Conservation (phyloP, 495 filamentous ascomycete genomes). For the Tuber magnatum region DNA sequence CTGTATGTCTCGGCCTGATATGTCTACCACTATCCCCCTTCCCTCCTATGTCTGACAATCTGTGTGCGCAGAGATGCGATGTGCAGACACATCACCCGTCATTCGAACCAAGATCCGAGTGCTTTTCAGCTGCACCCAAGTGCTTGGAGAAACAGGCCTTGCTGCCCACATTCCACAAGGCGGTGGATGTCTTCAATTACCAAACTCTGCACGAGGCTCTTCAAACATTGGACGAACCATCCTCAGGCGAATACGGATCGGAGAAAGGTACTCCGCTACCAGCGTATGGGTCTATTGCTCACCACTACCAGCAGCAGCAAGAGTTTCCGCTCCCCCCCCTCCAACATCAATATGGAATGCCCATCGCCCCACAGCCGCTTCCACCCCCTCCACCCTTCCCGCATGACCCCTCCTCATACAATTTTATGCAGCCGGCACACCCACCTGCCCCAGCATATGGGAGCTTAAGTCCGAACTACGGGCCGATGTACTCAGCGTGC, state of each 20-base stretch:
- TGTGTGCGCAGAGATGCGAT: neutral
- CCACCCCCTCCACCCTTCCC: neutral
- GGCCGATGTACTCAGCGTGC: neutral
- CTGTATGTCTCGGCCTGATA: neutral
- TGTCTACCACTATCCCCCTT: neutral
- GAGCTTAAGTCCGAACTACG: conserved; percentile 1
- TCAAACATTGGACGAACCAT: neutral
- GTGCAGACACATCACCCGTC: neutral
- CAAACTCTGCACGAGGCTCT: neutral
- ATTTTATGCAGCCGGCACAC: neutral
- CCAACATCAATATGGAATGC: conserved; percentile 1
- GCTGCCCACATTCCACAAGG: neutral
- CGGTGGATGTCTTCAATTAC: neutral
- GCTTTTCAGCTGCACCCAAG: neutral
- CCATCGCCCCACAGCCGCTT: neutral
- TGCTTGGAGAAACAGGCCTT: neutral
- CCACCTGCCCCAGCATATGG: neutral
- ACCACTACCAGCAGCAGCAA: neutral
- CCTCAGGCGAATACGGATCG: neutral
- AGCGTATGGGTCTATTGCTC: neutral
- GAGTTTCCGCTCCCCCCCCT: neutral
- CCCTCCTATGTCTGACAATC: neutral
- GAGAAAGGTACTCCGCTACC: neutral
- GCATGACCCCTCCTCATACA: neutral
- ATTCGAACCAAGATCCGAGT: neutral